phyloP scores from a whole-genome alignment of 768 basidiomycete genomes.

The Tricholoma furcatifolium region DNA sequence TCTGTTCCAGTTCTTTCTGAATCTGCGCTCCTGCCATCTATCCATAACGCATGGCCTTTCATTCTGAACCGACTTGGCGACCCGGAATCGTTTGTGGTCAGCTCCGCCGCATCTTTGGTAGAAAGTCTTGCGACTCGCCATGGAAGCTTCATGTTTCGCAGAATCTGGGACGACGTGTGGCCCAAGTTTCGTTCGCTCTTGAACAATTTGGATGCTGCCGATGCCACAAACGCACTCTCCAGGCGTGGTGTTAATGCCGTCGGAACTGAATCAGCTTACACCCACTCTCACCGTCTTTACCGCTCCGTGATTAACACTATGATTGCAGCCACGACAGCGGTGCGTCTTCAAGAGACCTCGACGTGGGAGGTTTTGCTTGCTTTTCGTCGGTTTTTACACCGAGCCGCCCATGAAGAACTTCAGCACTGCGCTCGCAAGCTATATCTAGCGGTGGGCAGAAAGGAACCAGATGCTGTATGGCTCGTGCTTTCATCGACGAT shows the following conservation, averaged over 20 bases:
- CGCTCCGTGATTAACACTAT: conserved; percentile 75
- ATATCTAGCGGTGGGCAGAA: conserved; percentile 55
- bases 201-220: conserved; percentile 55
- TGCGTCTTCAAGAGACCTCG: conserved; percentile 67
- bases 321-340: conserved; percentile 59
- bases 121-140: conserved; percentile 66
- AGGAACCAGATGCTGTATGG: conserved; percentile 87
- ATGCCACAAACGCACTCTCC: conserved; percentile 64
- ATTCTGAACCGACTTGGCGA: conserved; percentile 82
- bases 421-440: conserved; percentile 64
- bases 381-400: conserved; percentile 76
- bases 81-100: conserved; percentile 74
- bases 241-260: conserved; percentile 49
- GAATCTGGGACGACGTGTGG: conserved; percentile 94
- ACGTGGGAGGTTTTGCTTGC: conserved; percentile 80
- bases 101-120: conserved; percentile 72
- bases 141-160: conserved; percentile 82
- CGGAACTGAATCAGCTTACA: conserved; percentile 72
- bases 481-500: conserved; percentile 60
- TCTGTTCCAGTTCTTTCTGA: conserved; percentile 73
- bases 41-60: conserved; percentile 94
- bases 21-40: conserved; percentile 75
- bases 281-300: conserved; percentile 79
- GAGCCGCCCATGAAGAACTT: conserved; percentile 68
- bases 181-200: conserved; percentile 73